These are phyloP conservation scores for Wickerhamiella bombiphila DNA, from an alignment of 805 yeast species.

Conservation along the genomic window DNA sequence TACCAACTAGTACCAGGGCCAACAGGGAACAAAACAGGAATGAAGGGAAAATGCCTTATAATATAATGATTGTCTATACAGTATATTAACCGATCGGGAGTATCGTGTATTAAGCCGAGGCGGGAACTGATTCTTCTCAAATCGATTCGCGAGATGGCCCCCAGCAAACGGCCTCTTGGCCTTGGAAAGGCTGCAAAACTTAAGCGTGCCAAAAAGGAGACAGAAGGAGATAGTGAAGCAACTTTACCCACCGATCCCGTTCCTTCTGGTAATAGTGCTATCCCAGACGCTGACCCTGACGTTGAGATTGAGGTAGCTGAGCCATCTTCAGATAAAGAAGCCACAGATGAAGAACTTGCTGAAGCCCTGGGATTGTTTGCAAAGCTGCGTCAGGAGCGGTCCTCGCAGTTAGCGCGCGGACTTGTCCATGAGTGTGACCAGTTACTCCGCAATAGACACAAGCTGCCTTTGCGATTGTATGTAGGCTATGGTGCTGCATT, in stretches of 20 bases:
- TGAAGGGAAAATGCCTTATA: too few species aligned
- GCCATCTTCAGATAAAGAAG: too few species aligned
- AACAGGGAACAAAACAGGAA: too few species aligned
- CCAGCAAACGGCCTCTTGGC: slow-evolving; percentile 57
- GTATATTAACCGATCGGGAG: too few species aligned
- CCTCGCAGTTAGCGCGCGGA: slow-evolving; percentile 36
- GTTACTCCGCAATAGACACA: slow-evolving; percentile 30
- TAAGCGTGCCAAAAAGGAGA: slow-evolving; percentile 28
- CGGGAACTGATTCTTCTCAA: too few species aligned
- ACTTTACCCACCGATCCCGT: slow-evolving; percentile 3
- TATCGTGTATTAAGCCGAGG: too few species aligned
- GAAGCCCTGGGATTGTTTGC: slow-evolving; percentile 63
- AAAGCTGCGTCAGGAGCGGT: slow-evolving; percentile 39
- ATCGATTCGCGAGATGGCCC: too few species aligned
- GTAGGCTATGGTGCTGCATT: slow-evolving; percentile 57
- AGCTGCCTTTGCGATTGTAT: slow-evolving; percentile 36
- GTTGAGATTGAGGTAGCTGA: slow-evolving; percentile 55
- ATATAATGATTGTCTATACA: too few species aligned
- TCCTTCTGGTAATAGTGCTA: slow-evolving; percentile 13
- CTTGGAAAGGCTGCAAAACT: slow-evolving; percentile 35
- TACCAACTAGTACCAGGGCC: too few species aligned
- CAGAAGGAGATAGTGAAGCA: slow-evolving; percentile 9
- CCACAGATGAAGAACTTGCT: slow-evolving; percentile 63
- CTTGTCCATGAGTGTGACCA: slow-evolving; percentile 87
- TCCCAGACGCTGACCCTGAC: too few species aligned